Percentiles rank a stretch among this genome's conserved stretches.
Evolutionary conservation across 1,284 basidiomycete species (phyloP).

Genomic region (Heterobasidion parviporum): DNA sequence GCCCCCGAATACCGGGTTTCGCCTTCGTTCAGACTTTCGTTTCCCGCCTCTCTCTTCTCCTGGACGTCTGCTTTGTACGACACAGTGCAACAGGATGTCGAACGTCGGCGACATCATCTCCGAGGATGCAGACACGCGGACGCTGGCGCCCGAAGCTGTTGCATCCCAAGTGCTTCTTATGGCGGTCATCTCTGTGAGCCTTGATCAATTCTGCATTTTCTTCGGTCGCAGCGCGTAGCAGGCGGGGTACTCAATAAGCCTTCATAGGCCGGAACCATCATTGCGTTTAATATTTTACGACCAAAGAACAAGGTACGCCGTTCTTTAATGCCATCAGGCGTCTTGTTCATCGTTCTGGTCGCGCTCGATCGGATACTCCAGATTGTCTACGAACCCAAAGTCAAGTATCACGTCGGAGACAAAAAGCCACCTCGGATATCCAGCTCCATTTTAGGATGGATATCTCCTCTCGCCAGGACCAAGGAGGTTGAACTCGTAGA

Average conservation of each 20-base stretch:
- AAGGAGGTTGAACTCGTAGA: slow-evolving; percentile 85
- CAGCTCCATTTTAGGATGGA: slow-evolving; percentile 81
- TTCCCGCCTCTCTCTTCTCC: not conserved
- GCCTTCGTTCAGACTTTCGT: too few species aligned
- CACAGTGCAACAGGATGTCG: slow-evolving; percentile 4
- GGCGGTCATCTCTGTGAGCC: slow-evolving; percentile 26
- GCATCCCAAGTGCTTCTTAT: slow-evolving; percentile 65
- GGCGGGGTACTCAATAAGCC: not conserved
- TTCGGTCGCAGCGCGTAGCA: not conserved
- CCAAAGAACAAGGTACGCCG: slow-evolving; percentile 48
- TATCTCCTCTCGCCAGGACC: slow-evolving; percentile 77
- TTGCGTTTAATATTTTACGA: slow-evolving; percentile 58
- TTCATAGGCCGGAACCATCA: slow-evolving; percentile 36
- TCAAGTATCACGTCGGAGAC: slow-evolving; percentile 80
- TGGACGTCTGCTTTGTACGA: not conserved
- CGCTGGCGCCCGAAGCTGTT: slow-evolving; percentile 73
- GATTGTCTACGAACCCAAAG: slow-evolving; percentile 83
- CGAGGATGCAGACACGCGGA: slow-evolving; percentile 18
- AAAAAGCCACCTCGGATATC: slow-evolving; percentile 78
- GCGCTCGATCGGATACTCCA: slow-evolving; percentile 15
- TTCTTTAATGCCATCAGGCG: not conserved
- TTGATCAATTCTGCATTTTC: not conserved
- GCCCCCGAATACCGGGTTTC: too few species aligned
- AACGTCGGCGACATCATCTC: slow-evolving; percentile 8
- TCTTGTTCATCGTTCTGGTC: not conserved